These are phyloP conservation scores for Zea mays DNA, from an alignment of 176 grass and related monocot genomes.

Conservation along the genomic window Zm-B73-REFERENCE-NAM-5.0 NC_050099.1:6728501-6729000, in stretches of 20 bases:
- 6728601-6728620: constrained; percentile 76
- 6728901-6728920: constrained; percentile 61
- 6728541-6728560: constrained; percentile 53
- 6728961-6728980: constrained; percentile 32
- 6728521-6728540: constrained; percentile 88
- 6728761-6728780: constrained; percentile 48
- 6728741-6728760: constrained; percentile 82
- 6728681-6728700: constrained; percentile 11
- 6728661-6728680: background rate
- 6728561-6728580: constrained; percentile 57
- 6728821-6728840: constrained; percentile 12
- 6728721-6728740: constrained; percentile 90
- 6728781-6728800: constrained; percentile 45
- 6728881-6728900: constrained; percentile 61
- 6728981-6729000: background rate
- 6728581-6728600: constrained; percentile 86
- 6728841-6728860: constrained; percentile 21
- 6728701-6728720: constrained; percentile 46
- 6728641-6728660: constrained; percentile 43
- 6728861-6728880: constrained; percentile 57
- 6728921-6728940: constrained; percentile 70
- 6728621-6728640: constrained; percentile 79
- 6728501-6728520: constrained; percentile 25
- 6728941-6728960: constrained; percentile 48
- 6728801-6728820: constrained; percentile 14